Conservation (phyloP, 495 filamentous ascomycete genomes). For the Neurospora sp. region DNA sequence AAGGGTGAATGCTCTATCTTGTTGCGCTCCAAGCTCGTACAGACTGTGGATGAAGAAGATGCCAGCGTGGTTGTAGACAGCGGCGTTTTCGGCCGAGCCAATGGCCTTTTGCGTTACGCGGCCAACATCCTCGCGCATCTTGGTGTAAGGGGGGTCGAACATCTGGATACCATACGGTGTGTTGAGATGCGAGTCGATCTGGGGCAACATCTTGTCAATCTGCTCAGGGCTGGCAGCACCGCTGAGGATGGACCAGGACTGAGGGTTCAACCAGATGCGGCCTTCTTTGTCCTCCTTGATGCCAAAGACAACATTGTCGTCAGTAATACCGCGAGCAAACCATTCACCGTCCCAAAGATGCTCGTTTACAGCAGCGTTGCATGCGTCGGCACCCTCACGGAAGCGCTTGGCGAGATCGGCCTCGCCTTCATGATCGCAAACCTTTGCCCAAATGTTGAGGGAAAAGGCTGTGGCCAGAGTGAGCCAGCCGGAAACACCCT, state of each 20-base stretch:
- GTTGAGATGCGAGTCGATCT: constrained; percentile 39
- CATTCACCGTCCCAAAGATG: constrained; percentile 48
- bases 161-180: constrained; percentile 45
- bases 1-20: constrained; percentile 38
- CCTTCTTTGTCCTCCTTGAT: constrained; percentile 40
- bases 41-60: constrained; percentile 43
- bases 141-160: constrained; percentile 43
- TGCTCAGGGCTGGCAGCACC: constrained; percentile 37
- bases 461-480: constrained; percentile 45
- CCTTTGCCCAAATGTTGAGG: constrained; percentile 38
- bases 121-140: constrained; percentile 49
- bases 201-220: constrained; percentile 33
- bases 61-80: constrained; percentile 48
- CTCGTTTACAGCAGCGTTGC: constrained; percentile 40
- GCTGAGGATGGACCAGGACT: constrained; percentile 43
- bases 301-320: constrained; percentile 43
- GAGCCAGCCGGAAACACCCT: constrained; percentile 47
- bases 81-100: constrained; percentile 46
- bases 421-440: constrained; percentile 38
- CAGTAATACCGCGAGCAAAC: constrained; percentile 49
- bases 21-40: constrained; percentile 38
- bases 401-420: constrained; percentile 30
- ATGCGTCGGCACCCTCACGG: constrained; percentile 33
- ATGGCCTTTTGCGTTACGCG: constrained; percentile 49
- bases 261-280: constrained; percentile 49